phyloP scores from a whole-genome alignment of 352 stramenopile genomes.

The Phytophthora meadii region DNA sequence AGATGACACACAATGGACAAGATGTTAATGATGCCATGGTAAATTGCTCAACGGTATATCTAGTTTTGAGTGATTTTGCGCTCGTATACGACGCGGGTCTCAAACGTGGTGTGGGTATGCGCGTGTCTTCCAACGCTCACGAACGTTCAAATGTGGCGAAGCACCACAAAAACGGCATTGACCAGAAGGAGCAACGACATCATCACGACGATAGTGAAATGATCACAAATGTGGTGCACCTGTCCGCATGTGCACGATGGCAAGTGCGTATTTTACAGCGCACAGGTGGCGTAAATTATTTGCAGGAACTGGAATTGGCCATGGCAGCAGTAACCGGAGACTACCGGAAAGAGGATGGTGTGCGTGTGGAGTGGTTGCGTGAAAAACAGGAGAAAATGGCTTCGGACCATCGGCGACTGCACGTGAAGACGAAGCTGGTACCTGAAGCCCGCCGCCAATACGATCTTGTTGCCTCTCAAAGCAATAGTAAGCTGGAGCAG shows the following conservation, averaged over 20 bases:
- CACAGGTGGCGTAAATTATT: conserved; percentile 14
- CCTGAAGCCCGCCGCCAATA: conserved; percentile 49
- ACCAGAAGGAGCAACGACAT: conserved; percentile 11
- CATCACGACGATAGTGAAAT: not conserved
- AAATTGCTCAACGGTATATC: conserved; percentile 46
- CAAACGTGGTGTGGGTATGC: conserved; percentile 38
- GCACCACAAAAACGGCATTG: conserved; percentile 2
- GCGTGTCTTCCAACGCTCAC: conserved; percentile 8
- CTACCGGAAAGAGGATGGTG: conserved; percentile 34
- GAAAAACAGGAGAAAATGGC: conserved; percentile 42
- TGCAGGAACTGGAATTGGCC: conserved; percentile 33
- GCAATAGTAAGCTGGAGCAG: conserved; percentile 58
- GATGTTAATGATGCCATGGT: conserved; percentile 42
- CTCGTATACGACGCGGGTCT: conserved; percentile 40
- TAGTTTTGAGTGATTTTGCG: conserved; percentile 48
- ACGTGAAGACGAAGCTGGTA: conserved; percentile 38
- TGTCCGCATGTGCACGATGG: conserved; percentile 41
- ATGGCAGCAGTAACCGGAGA: conserved; percentile 27
- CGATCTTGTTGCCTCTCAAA: conserved; percentile 50
- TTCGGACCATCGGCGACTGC: conserved; percentile 32
- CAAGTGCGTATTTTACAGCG: conserved; percentile 65
- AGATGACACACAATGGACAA: not conserved
- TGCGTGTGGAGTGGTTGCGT: conserved; percentile 52
- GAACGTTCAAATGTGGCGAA: conserved; percentile 8
- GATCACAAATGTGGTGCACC: conserved; percentile 6